phyloP scores from a whole-genome alignment of 345 rosid genomes.

The Psidium friedrichsthalianum region DNA sequence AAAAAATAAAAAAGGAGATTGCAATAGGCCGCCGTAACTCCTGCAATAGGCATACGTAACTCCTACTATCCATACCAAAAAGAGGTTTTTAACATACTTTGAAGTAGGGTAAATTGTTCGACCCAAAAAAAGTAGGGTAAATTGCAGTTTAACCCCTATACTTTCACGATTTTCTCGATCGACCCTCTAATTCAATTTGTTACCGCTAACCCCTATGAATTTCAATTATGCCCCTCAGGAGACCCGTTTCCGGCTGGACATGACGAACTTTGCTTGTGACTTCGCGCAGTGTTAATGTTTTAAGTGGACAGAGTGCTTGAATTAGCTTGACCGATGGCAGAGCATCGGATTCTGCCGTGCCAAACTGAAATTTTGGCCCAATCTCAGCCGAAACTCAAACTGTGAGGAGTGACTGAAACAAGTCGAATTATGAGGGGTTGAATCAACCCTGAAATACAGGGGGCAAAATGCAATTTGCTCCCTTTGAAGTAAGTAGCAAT shows the following conservation, averaged over 20 bases:
- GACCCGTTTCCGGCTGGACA: background rate
- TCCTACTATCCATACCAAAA: too few relatives aligned
- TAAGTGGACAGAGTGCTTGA: background rate
- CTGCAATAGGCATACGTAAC: too few relatives aligned
- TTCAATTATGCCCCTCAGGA: background rate
- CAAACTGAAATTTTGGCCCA: background rate
- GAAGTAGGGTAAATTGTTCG: background rate
- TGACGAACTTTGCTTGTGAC: background rate
- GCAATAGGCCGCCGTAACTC: background rate
- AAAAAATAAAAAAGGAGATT: too few relatives aligned
- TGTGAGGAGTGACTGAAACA: background rate
- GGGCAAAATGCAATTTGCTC: background rate
- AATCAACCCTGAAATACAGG: background rate
- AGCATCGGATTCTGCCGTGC: background rate
- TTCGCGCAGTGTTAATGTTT: background rate
- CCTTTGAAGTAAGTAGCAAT: background rate
- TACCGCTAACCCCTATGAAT: background rate
- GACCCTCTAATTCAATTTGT: background rate
- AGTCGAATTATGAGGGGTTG: background rate
- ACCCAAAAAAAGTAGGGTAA: background rate
- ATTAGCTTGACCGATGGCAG: background rate
- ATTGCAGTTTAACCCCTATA: background rate
- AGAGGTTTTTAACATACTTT: background rate
- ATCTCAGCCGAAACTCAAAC: background rate
- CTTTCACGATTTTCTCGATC: background rate